Conservation (phyloP, 2,329 filamentous ascomycete species). For the Verticillium isaacii region DNA sequence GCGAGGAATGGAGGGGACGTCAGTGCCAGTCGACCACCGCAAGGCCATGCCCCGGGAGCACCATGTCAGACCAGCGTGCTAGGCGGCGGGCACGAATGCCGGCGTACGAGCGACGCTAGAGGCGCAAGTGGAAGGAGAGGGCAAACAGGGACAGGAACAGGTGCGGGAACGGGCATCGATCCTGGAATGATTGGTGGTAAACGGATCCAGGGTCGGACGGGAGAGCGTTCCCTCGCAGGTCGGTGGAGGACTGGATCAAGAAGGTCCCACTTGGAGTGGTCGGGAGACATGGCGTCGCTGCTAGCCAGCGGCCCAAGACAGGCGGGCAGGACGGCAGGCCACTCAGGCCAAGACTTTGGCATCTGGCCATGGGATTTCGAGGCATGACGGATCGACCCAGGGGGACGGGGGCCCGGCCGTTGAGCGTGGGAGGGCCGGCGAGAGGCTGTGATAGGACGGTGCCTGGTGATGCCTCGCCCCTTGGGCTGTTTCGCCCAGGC, state of each 20-base stretch:
- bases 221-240: slow-evolving; percentile 6
- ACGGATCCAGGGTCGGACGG: slow-evolving; percentile 13
- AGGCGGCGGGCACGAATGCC: background rate
- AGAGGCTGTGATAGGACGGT: slow-evolving; percentile 23
- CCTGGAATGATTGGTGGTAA: slow-evolving; percentile 27
- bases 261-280: slow-evolving; percentile 13
- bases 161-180: slow-evolving; percentile 28
- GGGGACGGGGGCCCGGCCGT: slow-evolving; percentile 18
- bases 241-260: slow-evolving; percentile 1
- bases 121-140: slow-evolving; percentile 12
- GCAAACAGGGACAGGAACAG: slow-evolving; percentile 18
- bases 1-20: slow-evolving; percentile 2
- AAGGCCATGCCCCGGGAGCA: background rate
- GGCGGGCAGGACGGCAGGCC: slow-evolving; percentile 16
- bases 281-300: slow-evolving; percentile 14
- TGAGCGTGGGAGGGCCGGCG: slow-evolving; percentile 10
- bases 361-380: slow-evolving; percentile 30
- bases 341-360: slow-evolving; percentile 28
- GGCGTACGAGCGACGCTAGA: background rate
- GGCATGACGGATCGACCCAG: slow-evolving; percentile 29
- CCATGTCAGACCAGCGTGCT: background rate
- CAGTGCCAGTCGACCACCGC: background rate
- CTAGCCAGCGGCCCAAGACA: slow-evolving; percentile 21
- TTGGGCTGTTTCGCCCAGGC: slow-evolving; percentile 15
- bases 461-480: slow-evolving; percentile 8